Evolutionary conservation across 306 rosid genomes (phyloP).

Genomic region (Boehmeria nivea): DNA sequence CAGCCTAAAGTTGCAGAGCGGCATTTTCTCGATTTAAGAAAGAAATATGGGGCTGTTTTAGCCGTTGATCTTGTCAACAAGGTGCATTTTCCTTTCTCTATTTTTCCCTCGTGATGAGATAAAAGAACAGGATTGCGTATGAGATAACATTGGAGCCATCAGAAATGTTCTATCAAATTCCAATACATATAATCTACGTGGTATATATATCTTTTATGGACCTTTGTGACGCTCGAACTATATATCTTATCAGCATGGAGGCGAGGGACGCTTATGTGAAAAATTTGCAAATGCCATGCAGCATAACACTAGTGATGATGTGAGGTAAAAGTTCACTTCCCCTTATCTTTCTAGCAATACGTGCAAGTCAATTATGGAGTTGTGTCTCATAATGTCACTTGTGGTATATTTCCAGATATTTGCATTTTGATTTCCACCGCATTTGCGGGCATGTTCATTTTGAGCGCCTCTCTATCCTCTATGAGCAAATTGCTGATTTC

Average conservation of each 20-base stretch:
- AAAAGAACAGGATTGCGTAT: neutral
- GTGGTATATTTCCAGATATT: conserved; percentile 57
- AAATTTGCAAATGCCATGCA: conserved; percentile 65
- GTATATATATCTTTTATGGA: neutral
- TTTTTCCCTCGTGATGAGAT: neutral
- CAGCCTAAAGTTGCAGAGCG: conserved; percentile 81
- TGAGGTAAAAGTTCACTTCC: conserved; percentile 62
- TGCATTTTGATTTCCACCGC: conserved; percentile 94
- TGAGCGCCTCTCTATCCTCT: conserved; percentile 85
- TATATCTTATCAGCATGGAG: conserved; percentile 74
- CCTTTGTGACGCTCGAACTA: conserved; percentile 15
- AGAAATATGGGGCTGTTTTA: conserved; percentile 84
- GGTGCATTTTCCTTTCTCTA: conserved; percentile 36
- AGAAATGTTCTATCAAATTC: neutral
- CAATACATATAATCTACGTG: conserved; percentile 7
- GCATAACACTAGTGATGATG: conserved; percentile 62
- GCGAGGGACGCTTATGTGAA: conserved; percentile 82
- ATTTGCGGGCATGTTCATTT: conserved; percentile 94
- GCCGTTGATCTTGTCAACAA: conserved; percentile 87
- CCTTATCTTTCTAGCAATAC: neutral
- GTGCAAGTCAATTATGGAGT: neutral
- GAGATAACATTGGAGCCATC: no score
- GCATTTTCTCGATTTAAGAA: conserved; percentile 88
- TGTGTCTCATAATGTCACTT: conserved; percentile 18
- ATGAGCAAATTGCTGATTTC: conserved; percentile 85